Evolutionary conservation across 352 stramenopile species (phyloP), one percentile per base, ranked within the genome.

Genomic region (Pythium biforme): DNA sequence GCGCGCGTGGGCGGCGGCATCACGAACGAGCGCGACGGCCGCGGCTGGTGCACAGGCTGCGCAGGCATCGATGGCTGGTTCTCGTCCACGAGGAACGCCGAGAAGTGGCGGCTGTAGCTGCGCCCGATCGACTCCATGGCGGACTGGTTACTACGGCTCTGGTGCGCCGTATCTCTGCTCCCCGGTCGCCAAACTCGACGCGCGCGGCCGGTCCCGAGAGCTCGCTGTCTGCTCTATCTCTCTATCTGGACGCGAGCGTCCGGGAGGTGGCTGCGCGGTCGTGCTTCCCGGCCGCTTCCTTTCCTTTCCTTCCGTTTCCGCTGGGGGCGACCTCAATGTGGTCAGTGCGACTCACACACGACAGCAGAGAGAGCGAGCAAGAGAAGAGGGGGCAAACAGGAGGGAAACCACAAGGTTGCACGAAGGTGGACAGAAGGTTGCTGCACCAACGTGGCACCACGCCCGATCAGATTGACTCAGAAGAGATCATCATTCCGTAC

Each of bases 81-180:
- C 52, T 73, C 66, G 49, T 73, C 66, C 29, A 68, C 48, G n/a
- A 69, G 61, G 46, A 73, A 73, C 25, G 61, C 66, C 33, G 66
- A 69, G 47, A 73, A 73, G 51, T 69, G 60, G 37, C 56, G 55
- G 31, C 46, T 61, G 29, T 73, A 73, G 19, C 60, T 62, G n/a
- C 52, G 43, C 5, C 66, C 66, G 40, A 69, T n/a, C 19, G 37
- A 46, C 52, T 73, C 66, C 66, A 72, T 72, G 20, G 23, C 37
- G 25, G 19, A n/a, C n/a, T n/a, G n/a, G n/a, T n/a, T n/a, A n/a
- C n/a, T n/a, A n/a, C n/a, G n/a, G n/a, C n/a, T 14, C 25, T 10
- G 2, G 14, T 26, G 7, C 17, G 25, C 23, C 14, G 11, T 43
- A 59, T n/a, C 59, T 52, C 51, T 29, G 33, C 51, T 23, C 20